Evolutionary conservation across 139 green algal species (phyloP).

Genomic region (Tetradesmus lagerheimii): DNA sequence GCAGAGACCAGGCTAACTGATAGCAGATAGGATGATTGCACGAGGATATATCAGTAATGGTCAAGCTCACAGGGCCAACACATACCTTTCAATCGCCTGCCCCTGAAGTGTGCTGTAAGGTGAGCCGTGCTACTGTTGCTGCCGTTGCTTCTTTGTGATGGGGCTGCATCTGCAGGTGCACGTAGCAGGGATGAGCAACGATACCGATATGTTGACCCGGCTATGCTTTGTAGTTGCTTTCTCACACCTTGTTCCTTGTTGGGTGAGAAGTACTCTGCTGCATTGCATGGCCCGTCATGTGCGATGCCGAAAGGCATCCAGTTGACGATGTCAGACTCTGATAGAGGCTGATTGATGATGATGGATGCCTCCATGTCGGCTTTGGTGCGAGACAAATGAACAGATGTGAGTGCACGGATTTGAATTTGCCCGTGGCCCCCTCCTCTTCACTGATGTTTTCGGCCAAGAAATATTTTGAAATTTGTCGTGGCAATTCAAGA

Average conservation of each 20-base stretch:
- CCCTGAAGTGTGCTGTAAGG: conserved; percentile 5
- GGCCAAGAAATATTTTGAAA: too few relatives aligned
- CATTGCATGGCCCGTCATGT: conserved; percentile 23
- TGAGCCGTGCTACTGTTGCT: not conserved
- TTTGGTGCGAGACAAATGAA: not conserved
- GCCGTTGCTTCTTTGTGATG: not conserved
- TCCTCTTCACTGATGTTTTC: not conserved
- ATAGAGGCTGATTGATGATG: not conserved
- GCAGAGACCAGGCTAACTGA: too few relatives aligned
- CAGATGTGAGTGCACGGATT: not conserved
- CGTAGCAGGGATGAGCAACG: too few relatives aligned
- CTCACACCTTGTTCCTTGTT: not conserved
- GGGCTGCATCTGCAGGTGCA: not conserved
- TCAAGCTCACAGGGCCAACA: too few relatives aligned
- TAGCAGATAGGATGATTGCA: too few relatives aligned
- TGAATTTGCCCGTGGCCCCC: not conserved
- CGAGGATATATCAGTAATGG: too few relatives aligned
- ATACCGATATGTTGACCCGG: too few relatives aligned
- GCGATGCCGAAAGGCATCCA: conserved; percentile 28
- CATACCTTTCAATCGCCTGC: conserved; percentile 33
- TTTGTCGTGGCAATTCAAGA: too few relatives aligned
- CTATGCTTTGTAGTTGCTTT: not conserved
- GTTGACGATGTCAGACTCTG: not conserved
- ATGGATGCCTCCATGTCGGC: not conserved
- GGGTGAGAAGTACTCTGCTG: conserved; percentile 27